Base-by-base conservation (phyloP, 768 basidiomycete species). In the Lanmaoa pseudosensibilis region DNA sequence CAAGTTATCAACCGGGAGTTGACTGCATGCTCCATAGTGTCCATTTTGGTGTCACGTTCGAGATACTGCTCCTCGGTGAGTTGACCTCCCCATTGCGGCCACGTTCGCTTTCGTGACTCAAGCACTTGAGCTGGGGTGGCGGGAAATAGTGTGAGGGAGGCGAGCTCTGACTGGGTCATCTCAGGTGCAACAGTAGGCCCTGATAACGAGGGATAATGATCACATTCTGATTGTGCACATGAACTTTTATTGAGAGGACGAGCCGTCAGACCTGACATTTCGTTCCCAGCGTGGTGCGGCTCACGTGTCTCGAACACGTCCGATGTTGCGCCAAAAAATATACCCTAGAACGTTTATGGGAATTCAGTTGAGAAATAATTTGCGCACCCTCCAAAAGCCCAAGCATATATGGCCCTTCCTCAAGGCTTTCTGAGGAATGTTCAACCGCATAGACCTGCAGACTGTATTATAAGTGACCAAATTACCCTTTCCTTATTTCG, bases 1-100 rank as follows among this genome's bases (percentile, higher is more conserved):
- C 84, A 87, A 40, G 78, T 80, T 40, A 74, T 77, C 37, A 82
- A 61, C 41, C 72, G 77, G 13, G 78, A 82, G 46, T 81, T 68
- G 18, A 59, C 62, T 8, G 79, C 78, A 50, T 80, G 75, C 51
- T 81, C 79, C 54, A 73, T 67, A 7, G 56, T 55, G 36, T 81
- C 77, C 63, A 80, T 68, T 13, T 69, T 56, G 0, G 58, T 70
- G 58, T 81, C 75, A 30, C 78, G 70, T 36, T 74, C 68, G 10
- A 81, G 58, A 59, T 81, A 85, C 55, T 80, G 73, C 43, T 82
- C 78, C 21, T 77, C 40, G 1, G 74, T 72, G 55, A 79, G 57
- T 2, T 73, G 74, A 52, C 67, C 74, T 4, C 75, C 77, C 83
- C 82, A 85, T 61, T 76, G 63, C 15, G 52, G 63, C 41, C 66